Percentiles rank a stretch among this genome's conserved stretches.
Evolutionary conservation across 2,329 filamentous ascomycete species (phyloP).

Genomic region (Macrophomina pseudophaseolina): DNA sequence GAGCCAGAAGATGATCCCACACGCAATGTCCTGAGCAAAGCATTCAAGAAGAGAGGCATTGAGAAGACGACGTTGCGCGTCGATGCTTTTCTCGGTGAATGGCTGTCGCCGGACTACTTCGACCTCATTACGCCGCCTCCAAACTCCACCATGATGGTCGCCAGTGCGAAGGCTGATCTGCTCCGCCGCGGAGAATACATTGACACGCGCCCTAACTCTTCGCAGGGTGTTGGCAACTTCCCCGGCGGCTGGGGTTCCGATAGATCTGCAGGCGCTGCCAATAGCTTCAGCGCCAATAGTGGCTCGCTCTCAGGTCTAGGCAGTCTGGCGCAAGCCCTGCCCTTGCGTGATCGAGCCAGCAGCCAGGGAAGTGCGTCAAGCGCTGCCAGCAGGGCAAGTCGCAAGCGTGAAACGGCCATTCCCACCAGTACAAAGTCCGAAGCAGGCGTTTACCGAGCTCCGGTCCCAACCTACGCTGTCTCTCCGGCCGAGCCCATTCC

Average conservation of each 20-base stretch:
- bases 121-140: slow-evolving; percentile 90
- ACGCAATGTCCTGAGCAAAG: slow-evolving; percentile 41
- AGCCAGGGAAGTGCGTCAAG: slow-evolving; percentile 40
- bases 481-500: slow-evolving; percentile 82
- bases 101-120: slow-evolving; percentile 92
- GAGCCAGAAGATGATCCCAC: slow-evolving; percentile 46
- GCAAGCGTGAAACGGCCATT: slow-evolving; percentile 33
- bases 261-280: slow-evolving; percentile 23
- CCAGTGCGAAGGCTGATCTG: slow-evolving; percentile 84
- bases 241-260: slow-evolving; percentile 60
- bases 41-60: slow-evolving; percentile 40
- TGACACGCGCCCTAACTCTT: slow-evolving; percentile 48
- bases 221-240: slow-evolving; percentile 54
- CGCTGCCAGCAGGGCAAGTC: slow-evolving; percentile 36
- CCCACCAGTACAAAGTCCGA: slow-evolving; percentile 34
- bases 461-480: slow-evolving; percentile 81
- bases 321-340: slow-evolving; percentile 45
- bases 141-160: slow-evolving; percentile 83
- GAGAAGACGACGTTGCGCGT: slow-evolving; percentile 66
- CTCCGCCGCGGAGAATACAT: slow-evolving; percentile 73
- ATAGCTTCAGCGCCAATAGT: slow-evolving; percentile 29
- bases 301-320: slow-evolving; percentile 38
- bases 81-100: slow-evolving; percentile 93
- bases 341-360: slow-evolving; percentile 54
- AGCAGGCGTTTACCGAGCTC: slow-evolving; percentile 67